Evolutionary conservation across 768 basidiomycete genomes (phyloP).

Genomic region (Cubamyces sp.): DNA sequence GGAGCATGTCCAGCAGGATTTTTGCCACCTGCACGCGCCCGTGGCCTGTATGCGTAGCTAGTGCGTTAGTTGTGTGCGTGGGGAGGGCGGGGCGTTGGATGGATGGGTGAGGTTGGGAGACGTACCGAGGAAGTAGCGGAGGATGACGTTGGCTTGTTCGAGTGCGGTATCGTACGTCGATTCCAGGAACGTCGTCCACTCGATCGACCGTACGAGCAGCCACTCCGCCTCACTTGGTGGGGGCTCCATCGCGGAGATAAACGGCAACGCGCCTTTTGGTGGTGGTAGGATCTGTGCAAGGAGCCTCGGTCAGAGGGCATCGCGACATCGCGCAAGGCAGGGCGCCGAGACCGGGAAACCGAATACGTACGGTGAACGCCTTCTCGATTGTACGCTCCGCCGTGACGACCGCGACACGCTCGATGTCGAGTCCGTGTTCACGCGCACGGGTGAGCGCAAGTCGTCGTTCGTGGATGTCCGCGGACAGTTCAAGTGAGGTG

Average conservation of each 20-base stretch:
- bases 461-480: conserved; percentile 65
- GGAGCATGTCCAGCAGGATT: conserved; percentile 59
- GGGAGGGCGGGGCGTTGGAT: background rate
- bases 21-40: conserved; percentile 76
- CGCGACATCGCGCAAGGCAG: too few species aligned
- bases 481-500: conserved; percentile 68
- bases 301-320: too few species aligned
- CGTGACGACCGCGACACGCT: conserved; percentile 76
- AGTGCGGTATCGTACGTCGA: conserved; percentile 78
- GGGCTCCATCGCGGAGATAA: conserved; percentile 58
- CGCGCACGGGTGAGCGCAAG: conserved; percentile 74
- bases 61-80: background rate
- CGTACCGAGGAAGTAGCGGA: conserved; percentile 89
- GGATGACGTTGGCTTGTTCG: conserved; percentile 84
- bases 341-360: too few species aligned
- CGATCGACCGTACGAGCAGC: conserved; percentile 81
- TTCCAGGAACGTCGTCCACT: conserved; percentile 87
- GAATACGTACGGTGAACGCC: conserved; percentile 58
- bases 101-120: conserved; percentile 5
- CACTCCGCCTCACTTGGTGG: conserved; percentile 60
- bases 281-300: conserved; percentile 52
- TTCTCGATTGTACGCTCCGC: conserved; percentile 79
- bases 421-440: conserved; percentile 84
- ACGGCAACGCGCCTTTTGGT: conserved; percentile 61
- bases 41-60: conserved; percentile 51